Evolutionary conservation across 345 rosid genomes (phyloP).

Genomic region (Rhodamnia rubescens): DNA sequence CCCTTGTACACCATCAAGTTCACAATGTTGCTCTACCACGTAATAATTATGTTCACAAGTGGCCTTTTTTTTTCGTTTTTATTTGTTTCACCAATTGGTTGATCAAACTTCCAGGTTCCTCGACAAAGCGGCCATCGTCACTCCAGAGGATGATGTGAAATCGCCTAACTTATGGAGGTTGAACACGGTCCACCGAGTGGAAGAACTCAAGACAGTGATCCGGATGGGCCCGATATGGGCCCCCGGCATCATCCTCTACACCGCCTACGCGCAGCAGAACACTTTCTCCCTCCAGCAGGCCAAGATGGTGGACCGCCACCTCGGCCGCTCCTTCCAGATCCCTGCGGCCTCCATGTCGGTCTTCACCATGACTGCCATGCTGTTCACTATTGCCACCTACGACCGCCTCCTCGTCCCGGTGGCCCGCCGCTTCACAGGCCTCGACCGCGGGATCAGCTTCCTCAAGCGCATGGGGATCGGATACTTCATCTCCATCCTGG

Average conservation of each 20-base stretch:
- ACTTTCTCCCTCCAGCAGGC: slow-evolving; percentile 86
- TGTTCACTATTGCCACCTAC: slow-evolving; percentile 51
- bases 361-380: slow-evolving; percentile 72
- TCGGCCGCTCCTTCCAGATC: slow-evolving; percentile 58
- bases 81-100: neutral
- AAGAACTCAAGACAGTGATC: slow-evolving; percentile 64
- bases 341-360: slow-evolving; percentile 90
- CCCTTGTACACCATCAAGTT: neutral
- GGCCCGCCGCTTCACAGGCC: slow-evolving; percentile 51
- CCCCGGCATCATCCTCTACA: slow-evolving; percentile 63
- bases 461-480: slow-evolving; percentile 80
- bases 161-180: slow-evolving; percentile 57
- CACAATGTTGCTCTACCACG: neutral
- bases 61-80: too few relatives aligned
- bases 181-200: slow-evolving; percentile 81
- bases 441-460: slow-evolving; percentile 68
- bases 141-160: slow-evolving; percentile 38
- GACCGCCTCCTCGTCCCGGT: slow-evolving; percentile 54
- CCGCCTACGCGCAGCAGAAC: slow-evolving; percentile 69
- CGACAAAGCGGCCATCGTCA: slow-evolving; percentile 72
- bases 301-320: slow-evolving; percentile 70
- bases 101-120: slow-evolving; percentile 36
- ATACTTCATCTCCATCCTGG: slow-evolving; percentile 52
- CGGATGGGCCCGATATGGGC: slow-evolving; percentile 95
- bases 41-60: neutral